Evolutionary conservation across 2,329 filamentous ascomycete genomes (phyloP), one percentile per base, ranked within the genome.

Genomic region (Sclerotinia spermophila): DNA sequence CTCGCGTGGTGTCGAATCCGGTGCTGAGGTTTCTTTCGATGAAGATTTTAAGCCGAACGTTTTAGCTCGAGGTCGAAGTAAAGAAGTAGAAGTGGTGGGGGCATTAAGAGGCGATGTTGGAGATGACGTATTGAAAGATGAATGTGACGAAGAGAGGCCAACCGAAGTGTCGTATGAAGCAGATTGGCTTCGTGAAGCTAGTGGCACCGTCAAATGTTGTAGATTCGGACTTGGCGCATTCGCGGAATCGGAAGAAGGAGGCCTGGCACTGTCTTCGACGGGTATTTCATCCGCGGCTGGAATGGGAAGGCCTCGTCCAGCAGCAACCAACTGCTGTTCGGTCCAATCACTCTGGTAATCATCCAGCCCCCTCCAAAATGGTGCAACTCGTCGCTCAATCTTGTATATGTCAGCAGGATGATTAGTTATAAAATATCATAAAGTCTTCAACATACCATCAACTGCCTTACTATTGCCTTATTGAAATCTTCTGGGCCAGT

Each of bases 361-460:
- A 74, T 97, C 91, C 5, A 99, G 84, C 7, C 96, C 96, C 78
- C 91, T 90, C 94, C 95, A 99, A 80, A 99, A 99, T 0, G 96
- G 96, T 56, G 96, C 96, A 73, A 99, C 82, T 73, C 92, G 90
- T 75, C 96, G 88, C 81, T 99, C 96, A 79, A 99, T 94, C 95
- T 98, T 73, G 59, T 72, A 75, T 69, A 27, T 66, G 68, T 77
- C 55, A 78, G 73, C 67, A 71, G 68, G 56, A 17, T 51, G 45
- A 42, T 19, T 17, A n/a, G 51, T 45, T 38, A 30, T 17, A 17
- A 51, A 74, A 35, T n/a, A 45, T 40, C 24, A 59, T n/a, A 35
- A n/a, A n/a, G 13, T 62, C 38, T 58, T 33, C 33, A 42, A 77
- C 82, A 78, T 86, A 97, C 94, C 90, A 96, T 95, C 69, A 99